A percentile compares a stretch with the other conserved stretches of the same genome.
Evolutionary conservation across 1,139 yeast genomes (phyloP).

Genomic region (Hyphopichia burtonii): DNA sequence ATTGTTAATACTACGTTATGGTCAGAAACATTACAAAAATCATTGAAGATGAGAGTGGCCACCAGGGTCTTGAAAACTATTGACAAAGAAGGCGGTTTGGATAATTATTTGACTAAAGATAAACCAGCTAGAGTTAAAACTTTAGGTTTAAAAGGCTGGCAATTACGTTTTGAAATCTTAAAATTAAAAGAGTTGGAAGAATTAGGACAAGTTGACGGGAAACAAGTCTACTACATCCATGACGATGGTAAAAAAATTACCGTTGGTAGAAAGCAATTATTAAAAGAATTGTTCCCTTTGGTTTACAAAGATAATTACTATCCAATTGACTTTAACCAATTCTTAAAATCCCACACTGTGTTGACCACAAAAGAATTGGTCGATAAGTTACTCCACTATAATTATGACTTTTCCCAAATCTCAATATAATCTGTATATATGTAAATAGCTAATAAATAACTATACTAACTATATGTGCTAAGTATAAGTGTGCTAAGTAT

Average conservation of each 20-base stretch:
- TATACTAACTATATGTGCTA: no score
- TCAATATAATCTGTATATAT: conserved; percentile 14
- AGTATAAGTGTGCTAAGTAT: no score
- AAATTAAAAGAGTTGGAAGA: conserved; percentile 25
- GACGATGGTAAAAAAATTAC: conserved; percentile 48
- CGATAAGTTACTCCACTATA: conserved; percentile 31
- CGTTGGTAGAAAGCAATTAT: conserved; percentile 64
- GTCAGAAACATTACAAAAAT: conserved; percentile 72
- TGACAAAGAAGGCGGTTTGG: conserved; percentile 91
- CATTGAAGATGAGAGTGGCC: conserved; percentile 61
- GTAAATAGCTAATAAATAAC: no score
- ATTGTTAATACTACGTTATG: conserved; percentile 72
- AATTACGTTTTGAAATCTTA: conserved; percentile 72
- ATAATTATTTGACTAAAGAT: conserved; percentile 80
- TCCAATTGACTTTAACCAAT: conserved; percentile 43
- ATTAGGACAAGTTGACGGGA: conserved; percentile 30
- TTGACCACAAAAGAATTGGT: conserved; percentile 44
- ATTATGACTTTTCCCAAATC: conserved; percentile 31
- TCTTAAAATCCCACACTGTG: conserved; percentile 39
- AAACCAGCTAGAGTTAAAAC: conserved; percentile 89
- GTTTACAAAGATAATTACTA: conserved; percentile 50
- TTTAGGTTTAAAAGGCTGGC: conserved; percentile 91
- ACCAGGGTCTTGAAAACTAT: conserved; percentile 83
- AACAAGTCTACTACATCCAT: conserved; percentile 52
- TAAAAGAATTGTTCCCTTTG: conserved; percentile 52